These are phyloP conservation scores for Entrophospora sp. DNA, from an alignment of 192 early-diverging fungal species.

Conservation along the genomic window DNA sequence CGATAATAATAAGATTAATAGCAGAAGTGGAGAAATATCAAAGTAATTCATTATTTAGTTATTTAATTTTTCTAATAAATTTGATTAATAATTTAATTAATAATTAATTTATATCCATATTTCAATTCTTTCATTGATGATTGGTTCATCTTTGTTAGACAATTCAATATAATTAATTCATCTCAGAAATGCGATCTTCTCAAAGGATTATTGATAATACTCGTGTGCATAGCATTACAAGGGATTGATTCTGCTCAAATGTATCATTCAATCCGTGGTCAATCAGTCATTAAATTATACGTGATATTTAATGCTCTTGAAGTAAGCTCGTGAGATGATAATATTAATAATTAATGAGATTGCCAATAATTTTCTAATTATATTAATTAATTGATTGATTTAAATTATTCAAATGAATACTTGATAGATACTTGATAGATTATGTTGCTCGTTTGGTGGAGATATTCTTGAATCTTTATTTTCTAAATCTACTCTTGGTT, in stretches of 20 bases:
- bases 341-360: neutral
- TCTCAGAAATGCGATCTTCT: conserved; percentile 87
- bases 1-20: too few relatives aligned
- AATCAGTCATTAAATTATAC: conserved; percentile 93
- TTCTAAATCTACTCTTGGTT: conserved; percentile 59
- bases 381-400: too few relatives aligned
- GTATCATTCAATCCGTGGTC: conserved; percentile 94
- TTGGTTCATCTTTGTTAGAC: too few relatives aligned
- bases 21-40: too few relatives aligned
- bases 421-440: conserved; percentile 75
- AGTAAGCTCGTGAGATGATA: conserved; percentile 30
- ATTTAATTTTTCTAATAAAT: too few relatives aligned
- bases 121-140: too few relatives aligned
- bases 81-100: too few relatives aligned
- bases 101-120: too few relatives aligned
- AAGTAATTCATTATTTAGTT: too few relatives aligned
- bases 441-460: conserved; percentile 87
- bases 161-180: conserved; percentile 48
- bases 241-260: conserved; percentile 79
- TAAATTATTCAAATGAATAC: neutral
- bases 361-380: neutral
- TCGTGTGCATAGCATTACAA: conserved; percentile 68
- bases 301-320: conserved; percentile 96
- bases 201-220: conserved; percentile 70
- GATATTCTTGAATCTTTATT: conserved; percentile 94